Evolutionary conservation across 164 flowering plant species (phyloP).

Genomic region (Magnolia kwangsiensis): DNA sequence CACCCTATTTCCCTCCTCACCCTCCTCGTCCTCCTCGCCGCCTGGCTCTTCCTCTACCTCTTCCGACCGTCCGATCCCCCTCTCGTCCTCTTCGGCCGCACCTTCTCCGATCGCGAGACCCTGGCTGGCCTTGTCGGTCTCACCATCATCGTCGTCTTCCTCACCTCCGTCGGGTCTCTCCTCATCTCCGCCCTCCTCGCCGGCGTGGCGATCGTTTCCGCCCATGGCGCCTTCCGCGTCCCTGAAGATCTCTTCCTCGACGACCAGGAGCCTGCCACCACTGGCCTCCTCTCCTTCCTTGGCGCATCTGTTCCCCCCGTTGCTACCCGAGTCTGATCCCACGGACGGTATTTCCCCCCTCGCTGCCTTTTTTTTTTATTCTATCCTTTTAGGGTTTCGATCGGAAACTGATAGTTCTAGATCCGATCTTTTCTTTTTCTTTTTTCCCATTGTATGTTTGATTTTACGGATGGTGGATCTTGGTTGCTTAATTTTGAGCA

Average conservation of each 20-base stretch:
- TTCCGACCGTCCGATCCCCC: slow-evolving; percentile 77
- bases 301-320: slow-evolving; percentile 56
- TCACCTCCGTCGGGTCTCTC: slow-evolving; percentile 75
- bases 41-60: slow-evolving; percentile 76
- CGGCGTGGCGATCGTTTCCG: slow-evolving; percentile 51
- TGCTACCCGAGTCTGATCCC: slow-evolving; percentile 23
- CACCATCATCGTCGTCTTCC: slow-evolving; percentile 54
- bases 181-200: slow-evolving; percentile 58
- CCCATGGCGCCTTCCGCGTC: slow-evolving; percentile 68
- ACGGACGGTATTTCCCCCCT: background rate
- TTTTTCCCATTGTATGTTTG: background rate
- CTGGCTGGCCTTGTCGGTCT: slow-evolving; percentile 38
- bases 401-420: background rate
- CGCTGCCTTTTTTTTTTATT: background rate
- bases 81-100: slow-evolving; percentile 55
- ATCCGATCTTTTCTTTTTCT: background rate
- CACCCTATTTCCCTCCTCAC: slow-evolving; percentile 64
- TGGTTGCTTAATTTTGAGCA: too few relatives aligned
- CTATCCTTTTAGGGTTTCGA: background rate
- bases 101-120: slow-evolving; percentile 60
- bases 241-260: slow-evolving; percentile 85
- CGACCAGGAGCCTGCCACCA: slow-evolving; percentile 47
- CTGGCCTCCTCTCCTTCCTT: slow-evolving; percentile 75
- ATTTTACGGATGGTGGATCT: too few relatives aligned
- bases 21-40: slow-evolving; percentile 51